Evolutionary conservation across 345 rosid species (phyloP), one percentile per base, ranked within the genome.

Genomic region (Aegle marmelos): DNA sequence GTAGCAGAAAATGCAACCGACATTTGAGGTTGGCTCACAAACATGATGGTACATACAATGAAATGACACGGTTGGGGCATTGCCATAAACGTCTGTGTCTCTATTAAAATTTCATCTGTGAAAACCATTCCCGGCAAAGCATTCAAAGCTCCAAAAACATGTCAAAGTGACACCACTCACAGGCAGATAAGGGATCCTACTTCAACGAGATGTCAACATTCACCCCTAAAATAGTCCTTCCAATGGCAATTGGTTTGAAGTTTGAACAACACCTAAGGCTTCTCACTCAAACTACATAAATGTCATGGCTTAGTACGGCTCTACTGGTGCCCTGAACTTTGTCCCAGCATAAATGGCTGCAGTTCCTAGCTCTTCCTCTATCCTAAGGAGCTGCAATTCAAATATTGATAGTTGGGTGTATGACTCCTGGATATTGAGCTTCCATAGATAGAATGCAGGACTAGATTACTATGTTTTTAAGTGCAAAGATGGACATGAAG

Each of bases 341-440:
- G 83, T 79, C 74, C 91, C 89, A 19, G 89, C 91, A 28, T 85
- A 86, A 16, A 83, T 73, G 25, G 89, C 88, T 2, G 78, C 88
- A 27, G 89, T 31, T 45, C 91, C 91, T 28, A 88, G 82, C 79
- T 88, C 91, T 81, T 88, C 87, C 63, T 88, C 89, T 2, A 86
- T 86, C 85, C 91, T 83, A 1, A 88, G 87, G 62, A 88, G 91
- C 89, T 86, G 86, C 78, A 83, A 72, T 31, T 21, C 22, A n/a
- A 33, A 74, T 24, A 64, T 28, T 62, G 14, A 25, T n/a, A 25
- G 13, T 5, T 9, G 33, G 17, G 41, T 30, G 7, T 6, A 17
- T 17, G 22, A 53, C 22, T 17, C 7, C 57, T 53, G 6, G 22
- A 17, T 53, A 34, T 58, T 22, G 61, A 22, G 11, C 27, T 9